Evolutionary conservation across 1,139 yeast genomes (phyloP), one percentile per base, ranked within the genome.

Genomic region (Scheffersomyces segobiensis): DNA sequence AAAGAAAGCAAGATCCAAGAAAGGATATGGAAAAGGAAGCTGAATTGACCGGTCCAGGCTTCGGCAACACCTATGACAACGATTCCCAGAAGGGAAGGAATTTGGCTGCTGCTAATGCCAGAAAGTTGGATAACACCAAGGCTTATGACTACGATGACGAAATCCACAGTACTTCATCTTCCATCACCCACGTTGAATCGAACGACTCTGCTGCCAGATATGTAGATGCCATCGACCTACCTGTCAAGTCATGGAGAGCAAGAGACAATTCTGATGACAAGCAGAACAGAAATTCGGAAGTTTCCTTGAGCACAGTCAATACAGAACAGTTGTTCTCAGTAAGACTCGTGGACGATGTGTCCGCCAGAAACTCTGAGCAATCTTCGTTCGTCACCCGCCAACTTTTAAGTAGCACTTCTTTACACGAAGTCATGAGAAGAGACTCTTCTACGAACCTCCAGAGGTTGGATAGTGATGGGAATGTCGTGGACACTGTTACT

Each of bases 311-410:
- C 47, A 92, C 97, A 0, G 95, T 93, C 32, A 88, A 95, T 54
- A 91, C 97, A 0, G 93, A 88, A 58, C 96, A 92, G 71, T 79
- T 93, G 53, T 83, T 92, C 67, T 89, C 93, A 10, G 92, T 95
- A 49, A 83, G 93, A 66, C 77, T 91, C 55, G 93, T 91, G 24
- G 89, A 87, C 22, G 89, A 87, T 64, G 76, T 77, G 53, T 64
- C 68, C 12, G 53, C 57, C 58, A 60, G 72, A 20, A 73, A 74
- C 51, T 83, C 79, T 53, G 65, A 63, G 53, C 69, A 60, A 52
- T 70, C 74, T 21, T 73, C 80, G 1, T 65, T 67, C 46, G 55
- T 59, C 1, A 51, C 63, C 20, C 56, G 60, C 17, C 71, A 69
- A 55, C 72, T 72, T 57, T 61, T 75, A 52, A 75, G 79, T 59